Evolutionary conservation across 805 yeast species (phyloP).

Genomic region (Ogataea polymorpha): DNA sequence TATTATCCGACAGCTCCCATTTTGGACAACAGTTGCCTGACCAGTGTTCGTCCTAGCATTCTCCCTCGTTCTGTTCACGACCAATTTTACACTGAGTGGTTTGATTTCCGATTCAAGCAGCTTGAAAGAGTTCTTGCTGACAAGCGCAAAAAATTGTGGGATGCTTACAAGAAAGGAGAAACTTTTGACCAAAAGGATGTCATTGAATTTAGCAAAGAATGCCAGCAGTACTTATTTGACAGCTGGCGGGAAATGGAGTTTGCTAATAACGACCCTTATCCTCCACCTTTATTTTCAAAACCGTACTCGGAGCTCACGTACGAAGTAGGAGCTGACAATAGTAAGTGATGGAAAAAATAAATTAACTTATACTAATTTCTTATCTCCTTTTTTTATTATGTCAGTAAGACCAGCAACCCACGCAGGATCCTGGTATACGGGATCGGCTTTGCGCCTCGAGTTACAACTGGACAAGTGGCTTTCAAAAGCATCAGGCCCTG

Average conservation of each 20-base stretch:
- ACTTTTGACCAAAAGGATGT: slow-evolving; percentile 30
- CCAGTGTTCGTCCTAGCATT: slow-evolving; percentile 35
- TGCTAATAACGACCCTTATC: slow-evolving; percentile 30
- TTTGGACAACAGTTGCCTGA: slow-evolving; percentile 34
- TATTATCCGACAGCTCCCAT: slow-evolving; percentile 29
- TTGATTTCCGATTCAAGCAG: slow-evolving; percentile 31
- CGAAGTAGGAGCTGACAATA: background rate
- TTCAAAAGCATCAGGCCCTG: slow-evolving; percentile 31
- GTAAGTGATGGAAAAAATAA: background rate
- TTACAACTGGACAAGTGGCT: slow-evolving; percentile 51
- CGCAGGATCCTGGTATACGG: slow-evolving; percentile 87
- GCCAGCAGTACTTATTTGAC: slow-evolving; percentile 29
- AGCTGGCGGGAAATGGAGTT: slow-evolving; percentile 36
- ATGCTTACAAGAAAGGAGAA: slow-evolving; percentile 19
- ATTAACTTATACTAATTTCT: background rate
- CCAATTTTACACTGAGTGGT: slow-evolving; percentile 36
- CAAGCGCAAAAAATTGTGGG: slow-evolving; percentile 19
- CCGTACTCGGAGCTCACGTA: slow-evolving; percentile 22
- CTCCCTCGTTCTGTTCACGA: slow-evolving; percentile 34
- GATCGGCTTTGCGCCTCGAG: slow-evolving; percentile 40
- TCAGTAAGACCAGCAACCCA: slow-evolving; percentile 63
- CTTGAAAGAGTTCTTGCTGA: slow-evolving; percentile 28
- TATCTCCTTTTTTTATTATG: background rate
- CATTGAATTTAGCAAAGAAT: slow-evolving; percentile 29
- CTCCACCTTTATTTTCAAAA: slow-evolving; percentile 26